Evolutionary conservation across 805 yeast genomes (phyloP), one percentile per base, ranked within the genome.

Genomic region (Candida koratica): DNA sequence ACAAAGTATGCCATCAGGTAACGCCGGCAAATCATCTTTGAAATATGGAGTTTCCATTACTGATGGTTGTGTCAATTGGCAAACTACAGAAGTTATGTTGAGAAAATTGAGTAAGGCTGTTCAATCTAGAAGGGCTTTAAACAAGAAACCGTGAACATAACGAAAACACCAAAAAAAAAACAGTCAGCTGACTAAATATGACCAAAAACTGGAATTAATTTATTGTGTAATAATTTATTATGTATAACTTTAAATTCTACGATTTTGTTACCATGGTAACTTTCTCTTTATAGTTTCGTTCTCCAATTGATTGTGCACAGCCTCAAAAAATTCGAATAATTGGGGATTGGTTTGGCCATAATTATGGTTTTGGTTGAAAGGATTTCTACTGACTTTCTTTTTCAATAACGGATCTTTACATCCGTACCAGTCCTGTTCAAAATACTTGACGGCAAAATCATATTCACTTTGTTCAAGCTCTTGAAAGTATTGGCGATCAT

Each of bases 31-130:
- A 34, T 26, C 32, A 10, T 59, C 61, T 11, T 75, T 90, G 63
- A 77, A 83, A 54, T 90, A 90, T 65, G 98, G 98, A 44, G 85
- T 88, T 45, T 84, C 95, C 19, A 88, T 90, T 52, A 90, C 98
- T n/a, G 98, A 90, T 62, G 96, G 96, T 20, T 90, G 98, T 72
- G 88, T 90, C 42, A 75, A 86, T 42, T 86, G 95, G 87, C 93
- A 84, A 36, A 69, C 78, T 32, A 90, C 98, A 12, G 90, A 72
- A 32, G 64, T 60, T 17, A 90, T 87, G 37, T 71, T 90, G 49
- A 73, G 70, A 34, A 67, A 69, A 34, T 75, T 90, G 51, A 81
- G 97, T 17, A 73, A 74, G 22, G 95, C 96, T 41, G 93, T 90
- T 19, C 75, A 77, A 60, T 67, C 69, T 32, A 82, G 97, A 72